Evolutionary conservation across 805 yeast species (phyloP), one percentile per base, ranked within the genome.

Genomic region (Phaffomyces thermotolerans): DNA sequence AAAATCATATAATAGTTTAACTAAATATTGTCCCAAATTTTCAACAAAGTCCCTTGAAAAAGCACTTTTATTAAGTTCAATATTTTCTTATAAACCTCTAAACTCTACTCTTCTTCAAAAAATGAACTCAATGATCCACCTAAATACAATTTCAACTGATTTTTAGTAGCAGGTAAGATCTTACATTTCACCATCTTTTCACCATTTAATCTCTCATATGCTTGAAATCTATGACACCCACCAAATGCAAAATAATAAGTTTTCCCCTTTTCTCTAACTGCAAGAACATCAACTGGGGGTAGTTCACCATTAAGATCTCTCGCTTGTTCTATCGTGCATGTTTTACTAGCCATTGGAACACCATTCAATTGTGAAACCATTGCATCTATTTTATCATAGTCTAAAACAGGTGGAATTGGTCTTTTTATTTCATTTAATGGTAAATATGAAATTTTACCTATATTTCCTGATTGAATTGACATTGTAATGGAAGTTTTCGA

Each of bases 201-300:
- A 2, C 69, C 66, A 34, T 67, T 70, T 15, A 58, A 43, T 34
- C 72, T 64, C 45, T 86, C 93, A 57, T 88, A 88, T 0, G 95
- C 95, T 60, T 87, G 95, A 52, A 87, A 82, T 49, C 96, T 64
- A 58, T 87, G 96, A 58, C 96, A 87, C 0, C 95, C 95, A 7
- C 95, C 96, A 63, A 87, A 87, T 1, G 90, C 95, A 62, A 84
- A 86, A 56, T 81, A 86, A 59, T 72, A 73, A 32, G 63, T 69
- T 39, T 75, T 64, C 2, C 87, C 91, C 8, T 73, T 59, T 35
- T 82, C 83, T 36, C 81, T 68, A 2, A 86, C 84, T 32, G 72
- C 71, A 49, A 87, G 63, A 0, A 87, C 88, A 60, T 87, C 96
- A 14, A 88, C 72, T 1, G 95, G 91, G 2, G 96, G 95, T 33